Evolutionary conservation across 2,329 filamentous ascomycete genomes (phyloP).

Genomic region (Claviceps sorghi): DNA sequence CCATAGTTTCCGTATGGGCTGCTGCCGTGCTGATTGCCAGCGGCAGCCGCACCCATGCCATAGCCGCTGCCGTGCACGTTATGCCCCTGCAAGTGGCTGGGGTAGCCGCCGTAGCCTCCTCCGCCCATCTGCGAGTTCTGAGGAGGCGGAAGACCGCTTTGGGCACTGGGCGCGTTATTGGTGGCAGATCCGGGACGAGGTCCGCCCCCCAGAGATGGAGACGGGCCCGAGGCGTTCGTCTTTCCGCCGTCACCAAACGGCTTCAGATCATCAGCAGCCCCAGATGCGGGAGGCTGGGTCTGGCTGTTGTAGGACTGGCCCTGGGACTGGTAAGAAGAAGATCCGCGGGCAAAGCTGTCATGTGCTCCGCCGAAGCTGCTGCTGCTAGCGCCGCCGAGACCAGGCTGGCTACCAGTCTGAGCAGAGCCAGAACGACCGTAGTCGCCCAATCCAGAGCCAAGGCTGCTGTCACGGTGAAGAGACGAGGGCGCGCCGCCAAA

Average conservation of each 20-base stretch:
- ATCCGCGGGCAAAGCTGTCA: slow-evolving; percentile 39
- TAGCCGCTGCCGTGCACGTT: slow-evolving; percentile 41
- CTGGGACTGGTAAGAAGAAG: slow-evolving; percentile 40
- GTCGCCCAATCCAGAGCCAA: slow-evolving; percentile 37
- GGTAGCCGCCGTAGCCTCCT: slow-evolving; percentile 36
- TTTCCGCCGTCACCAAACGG: slow-evolving; percentile 44
- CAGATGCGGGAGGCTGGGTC: slow-evolving; percentile 29
- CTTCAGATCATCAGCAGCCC: slow-evolving; percentile 40
- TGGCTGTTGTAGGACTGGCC: slow-evolving; percentile 38
- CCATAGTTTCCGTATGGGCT: slow-evolving; percentile 40
- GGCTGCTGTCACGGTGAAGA: slow-evolving; percentile 35
- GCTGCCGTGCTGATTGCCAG: slow-evolving; percentile 36
- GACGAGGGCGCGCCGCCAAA: slow-evolving; percentile 35
- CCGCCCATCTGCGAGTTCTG: slow-evolving; percentile 40
- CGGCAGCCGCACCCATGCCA: slow-evolving; percentile 36
- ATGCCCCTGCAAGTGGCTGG: slow-evolving; percentile 38
- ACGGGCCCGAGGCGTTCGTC: slow-evolving; percentile 34
- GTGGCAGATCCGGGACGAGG: slow-evolving; percentile 44
- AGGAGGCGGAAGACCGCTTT: slow-evolving; percentile 41
- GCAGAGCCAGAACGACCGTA: slow-evolving; percentile 37
- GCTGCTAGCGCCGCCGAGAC: slow-evolving; percentile 25
- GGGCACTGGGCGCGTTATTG: slow-evolving; percentile 34
- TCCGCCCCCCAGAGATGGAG: slow-evolving; percentile 37
- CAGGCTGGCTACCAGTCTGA: slow-evolving; percentile 35
- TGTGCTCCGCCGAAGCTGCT: slow-evolving; percentile 39